Evolutionary conservation across 208 protist species (phyloP).

Genomic region (Blechomonas ayalai): DNA sequence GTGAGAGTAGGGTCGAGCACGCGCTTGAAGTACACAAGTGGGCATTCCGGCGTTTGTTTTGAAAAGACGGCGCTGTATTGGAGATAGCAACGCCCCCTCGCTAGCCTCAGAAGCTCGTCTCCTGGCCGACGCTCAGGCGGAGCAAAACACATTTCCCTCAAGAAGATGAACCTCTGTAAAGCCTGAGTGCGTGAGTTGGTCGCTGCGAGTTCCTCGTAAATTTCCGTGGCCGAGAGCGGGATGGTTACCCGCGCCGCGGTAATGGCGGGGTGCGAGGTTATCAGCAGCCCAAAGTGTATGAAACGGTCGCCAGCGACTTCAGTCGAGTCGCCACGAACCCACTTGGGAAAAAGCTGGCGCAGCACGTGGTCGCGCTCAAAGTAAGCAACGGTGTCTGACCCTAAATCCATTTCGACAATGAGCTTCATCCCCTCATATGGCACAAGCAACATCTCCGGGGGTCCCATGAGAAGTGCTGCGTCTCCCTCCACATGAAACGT

Average conservation of each 20-base stretch:
- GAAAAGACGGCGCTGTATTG: constrained; percentile 77
- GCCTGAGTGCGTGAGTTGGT: constrained; percentile 28
- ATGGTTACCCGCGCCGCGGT: constrained; percentile 46
- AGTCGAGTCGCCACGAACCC: constrained; percentile 30
- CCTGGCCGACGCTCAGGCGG: constrained; percentile 14
- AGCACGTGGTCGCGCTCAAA: constrained; percentile 68
- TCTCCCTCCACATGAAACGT: constrained; percentile 71
- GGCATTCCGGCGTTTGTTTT: constrained; percentile 24
- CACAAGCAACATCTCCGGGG: constrained; percentile 77
- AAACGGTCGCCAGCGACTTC: constrained; percentile 60
- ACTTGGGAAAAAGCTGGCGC: constrained; percentile 51
- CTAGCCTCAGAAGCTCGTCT: constrained; percentile 54
- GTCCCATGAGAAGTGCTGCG: constrained; percentile 60
- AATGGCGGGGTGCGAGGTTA: constrained; percentile 61
- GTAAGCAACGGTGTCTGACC: constrained; percentile 39
- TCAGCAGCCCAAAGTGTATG: constrained; percentile 74
- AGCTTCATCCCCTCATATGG: constrained; percentile 64
- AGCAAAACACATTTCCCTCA: constrained; percentile 9
- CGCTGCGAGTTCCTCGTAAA: constrained; percentile 66
- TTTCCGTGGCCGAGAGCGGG: constrained; percentile 27
- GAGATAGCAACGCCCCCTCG: constrained; percentile 71
- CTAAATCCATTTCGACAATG: constrained; percentile 66
- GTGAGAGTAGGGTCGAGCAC: constrained; percentile 53
- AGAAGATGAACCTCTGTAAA: constrained; percentile 56
- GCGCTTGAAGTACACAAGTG: constrained; percentile 70